Base-by-base conservation (phyloP, 1,139 yeast species). In the Arxiozyma bovina region DNA sequence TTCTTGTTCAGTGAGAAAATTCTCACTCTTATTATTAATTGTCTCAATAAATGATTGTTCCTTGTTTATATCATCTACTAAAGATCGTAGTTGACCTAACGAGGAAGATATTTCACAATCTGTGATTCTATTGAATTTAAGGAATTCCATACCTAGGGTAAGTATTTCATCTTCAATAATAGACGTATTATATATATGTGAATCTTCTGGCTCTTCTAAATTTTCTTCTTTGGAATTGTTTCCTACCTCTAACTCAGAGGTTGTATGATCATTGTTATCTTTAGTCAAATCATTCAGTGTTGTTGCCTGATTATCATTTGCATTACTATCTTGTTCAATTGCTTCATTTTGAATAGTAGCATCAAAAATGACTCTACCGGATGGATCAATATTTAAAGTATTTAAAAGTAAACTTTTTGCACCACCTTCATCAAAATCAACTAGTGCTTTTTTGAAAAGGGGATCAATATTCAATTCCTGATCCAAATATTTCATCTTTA, bases 361-460 rank as follows among this genome's bases (percentile, higher is more conserved):
- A 59, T 74, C 77, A 60, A 74, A 74, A 1, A 72, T 73, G 4
- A 74, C 73, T 58, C 75, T 66, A 3, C 66, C 64, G 4, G 66
- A 57, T 2, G 57, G 55, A 54, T 73, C 74, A 38, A 70, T 61
- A 53, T 69, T 62, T 54, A 91, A 75, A 1, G 91, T 82, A 61
- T 89, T 90, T 62, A 89, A 72, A 51, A 91, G 72, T 55, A 91
- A 73, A 53, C 96, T 87, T 63, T 85, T 88, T 11, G 97, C 91
- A 6, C 98, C 97, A 42, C 97, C 96, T 71, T 91, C 96, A 68
- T 91, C 97, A 64, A 90, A 91, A 58, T 90, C 96, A 0, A 96
- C 88, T 51, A 91, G 76, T 51, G 95, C 91, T 64, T 89, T 89
- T 59, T 88, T 85, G 70, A 91, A 89, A 52, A 91, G 74, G 0